Percentiles rank a stretch among this genome's conserved stretches.
Evolutionary conservation across 345 rosid genomes (phyloP).

Genomic region (Excoecaria agallocha): DNA sequence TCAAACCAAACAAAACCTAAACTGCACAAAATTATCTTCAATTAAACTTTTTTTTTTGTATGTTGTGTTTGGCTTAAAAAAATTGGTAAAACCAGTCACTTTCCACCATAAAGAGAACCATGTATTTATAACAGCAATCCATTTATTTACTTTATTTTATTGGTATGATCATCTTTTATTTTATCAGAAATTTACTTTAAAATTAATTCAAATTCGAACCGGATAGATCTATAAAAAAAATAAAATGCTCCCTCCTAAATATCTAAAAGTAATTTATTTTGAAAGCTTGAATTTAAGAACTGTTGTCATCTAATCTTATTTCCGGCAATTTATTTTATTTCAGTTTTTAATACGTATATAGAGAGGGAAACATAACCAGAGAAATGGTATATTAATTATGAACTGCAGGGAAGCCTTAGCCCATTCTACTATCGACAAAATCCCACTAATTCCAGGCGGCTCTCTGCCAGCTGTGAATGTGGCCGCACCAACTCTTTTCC

Average conservation of each 20-base stretch:
- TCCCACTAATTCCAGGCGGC: background rate
- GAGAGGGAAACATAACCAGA: background rate
- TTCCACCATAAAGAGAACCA: background rate
- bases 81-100: background rate
- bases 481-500: too few species aligned
- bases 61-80: background rate
- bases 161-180: too few species aligned
- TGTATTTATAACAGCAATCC: background rate
- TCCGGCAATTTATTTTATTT: too few species aligned
- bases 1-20: background rate
- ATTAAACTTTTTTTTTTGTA: background rate
- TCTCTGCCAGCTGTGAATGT: background rate
- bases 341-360: too few species aligned
- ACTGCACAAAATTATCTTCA: background rate
- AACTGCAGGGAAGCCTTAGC: background rate
- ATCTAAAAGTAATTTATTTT: too few species aligned
- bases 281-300: too few species aligned
- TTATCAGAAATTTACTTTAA: too few species aligned
- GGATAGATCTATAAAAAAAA: too few species aligned
- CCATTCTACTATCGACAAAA: constrained; percentile 1
- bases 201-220: too few species aligned
- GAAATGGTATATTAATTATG: background rate
- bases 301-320: too few species aligned
- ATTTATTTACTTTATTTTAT: background rate
- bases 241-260: too few species aligned